These are phyloP conservation scores for Curvularia sp. DNA, from an alignment of 2,329 filamentous ascomycete genomes.

Conservation along the genomic window DNA sequence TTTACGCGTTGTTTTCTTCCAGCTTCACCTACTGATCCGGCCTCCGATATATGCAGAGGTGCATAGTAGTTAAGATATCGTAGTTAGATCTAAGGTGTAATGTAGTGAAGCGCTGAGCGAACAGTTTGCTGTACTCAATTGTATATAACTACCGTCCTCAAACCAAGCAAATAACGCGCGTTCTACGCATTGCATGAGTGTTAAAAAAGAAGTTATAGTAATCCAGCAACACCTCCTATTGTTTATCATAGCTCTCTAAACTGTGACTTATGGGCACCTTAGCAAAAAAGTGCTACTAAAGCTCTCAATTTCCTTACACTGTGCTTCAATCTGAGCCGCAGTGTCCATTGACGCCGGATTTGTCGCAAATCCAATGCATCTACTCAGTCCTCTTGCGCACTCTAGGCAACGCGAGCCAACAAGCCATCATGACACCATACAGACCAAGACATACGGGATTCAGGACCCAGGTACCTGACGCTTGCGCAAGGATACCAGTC, in stretches of 20 bases:
- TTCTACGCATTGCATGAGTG: not conserved
- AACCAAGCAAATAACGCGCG: not conserved
- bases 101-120: too few species aligned
- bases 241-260: not conserved
- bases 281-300: not conserved
- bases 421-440: constrained; percentile 69
- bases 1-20: too few species aligned
- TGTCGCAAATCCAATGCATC: constrained; percentile 1
- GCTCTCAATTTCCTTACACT: not conserved
- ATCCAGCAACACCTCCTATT: not conserved
- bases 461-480: constrained; percentile 68
- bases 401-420: constrained; percentile 68
- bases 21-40: too few species aligned
- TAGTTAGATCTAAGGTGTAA: too few species aligned
- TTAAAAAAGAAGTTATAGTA: not conserved
- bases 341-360: not conserved
- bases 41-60: too few species aligned
- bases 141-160: too few species aligned
- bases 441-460: constrained; percentile 71
- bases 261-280: not conserved
- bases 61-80: too few species aligned
- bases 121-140: too few species aligned
- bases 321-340: not conserved
- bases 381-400: constrained; percentile 68
- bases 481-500: constrained; percentile 69